Percentiles rank a stretch among this genome's conserved stretches.
Evolutionary conservation across 2,329 filamentous ascomycete genomes (phyloP).

Genomic region (Leptographium lundbergii): DNA sequence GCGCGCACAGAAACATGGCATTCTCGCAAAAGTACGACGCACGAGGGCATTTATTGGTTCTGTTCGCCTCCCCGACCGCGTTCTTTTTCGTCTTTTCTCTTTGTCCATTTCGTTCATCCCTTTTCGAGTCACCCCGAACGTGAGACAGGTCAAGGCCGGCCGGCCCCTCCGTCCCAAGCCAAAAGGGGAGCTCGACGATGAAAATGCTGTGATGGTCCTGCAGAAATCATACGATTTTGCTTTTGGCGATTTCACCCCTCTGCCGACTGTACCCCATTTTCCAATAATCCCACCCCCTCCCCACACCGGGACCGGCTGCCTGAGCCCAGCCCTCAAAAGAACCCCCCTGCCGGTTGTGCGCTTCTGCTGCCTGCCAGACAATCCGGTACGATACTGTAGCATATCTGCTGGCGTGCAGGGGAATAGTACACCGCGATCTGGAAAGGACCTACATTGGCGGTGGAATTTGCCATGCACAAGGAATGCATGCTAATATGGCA

Average conservation of each 20-base stretch:
- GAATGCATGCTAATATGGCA: too few species aligned
- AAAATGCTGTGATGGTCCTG: slow-evolving; percentile 5
- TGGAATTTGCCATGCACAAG: too few species aligned
- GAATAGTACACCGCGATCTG: too few species aligned
- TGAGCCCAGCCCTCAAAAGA: neutral
- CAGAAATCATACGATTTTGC: slow-evolving; percentile 13
- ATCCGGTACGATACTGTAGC: too few species aligned
- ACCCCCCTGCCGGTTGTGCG: neutral
- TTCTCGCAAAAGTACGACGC: neutral
- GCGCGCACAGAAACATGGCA: neutral
- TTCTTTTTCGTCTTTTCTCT: neutral
- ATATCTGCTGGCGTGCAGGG: too few species aligned
- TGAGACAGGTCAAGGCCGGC: neutral
- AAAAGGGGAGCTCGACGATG: neutral
- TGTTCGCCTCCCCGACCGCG: neutral
- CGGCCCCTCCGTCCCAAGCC: neutral
- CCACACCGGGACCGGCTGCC: neutral
- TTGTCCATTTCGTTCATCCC: neutral
- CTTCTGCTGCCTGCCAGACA: neutral
- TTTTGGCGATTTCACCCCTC: neutral
- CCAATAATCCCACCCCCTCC: neutral
- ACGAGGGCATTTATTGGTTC: neutral
- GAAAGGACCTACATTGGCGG: too few species aligned
- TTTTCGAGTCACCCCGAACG: neutral
- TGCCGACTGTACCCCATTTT: neutral